Base-by-base conservation (phyloP, 2,329 filamentous ascomycete genomes). In the Pseudogymnoascus sp. region DNA sequence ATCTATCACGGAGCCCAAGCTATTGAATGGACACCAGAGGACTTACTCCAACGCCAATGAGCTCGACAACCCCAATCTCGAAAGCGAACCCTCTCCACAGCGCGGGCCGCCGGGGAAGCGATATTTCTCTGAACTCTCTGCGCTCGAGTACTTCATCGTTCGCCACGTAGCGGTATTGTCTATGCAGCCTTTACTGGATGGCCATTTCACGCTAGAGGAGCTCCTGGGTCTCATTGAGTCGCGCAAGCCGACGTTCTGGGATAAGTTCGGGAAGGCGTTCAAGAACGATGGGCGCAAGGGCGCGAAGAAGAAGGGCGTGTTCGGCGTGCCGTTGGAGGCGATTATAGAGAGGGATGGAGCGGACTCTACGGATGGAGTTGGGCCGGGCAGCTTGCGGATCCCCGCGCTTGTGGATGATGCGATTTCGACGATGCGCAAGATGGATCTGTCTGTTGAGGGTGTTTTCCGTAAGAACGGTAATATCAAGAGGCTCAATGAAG, bases 381-480 rank as follows among this genome's bases (percentile, higher is more conserved):
- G 95, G 0, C 93, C 95, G 10, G 93, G 93, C 16, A 89, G 91
- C 13, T 81, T 99, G 63, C 89, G 91, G 62, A 91, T 99, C 44
- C 95, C 95, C 2, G 90, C 91, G n/a, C 81, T 99, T 61, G 84
- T 99, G n/a, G 93, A 97, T 71, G 93, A 97, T 73, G 87, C 93
- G 59, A 88, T 99, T 38, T 89, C 90, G 3, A 92, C 93, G 11
- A 96, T 99, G 91, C 87, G 93, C 70, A 95, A 93, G 76, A 97
- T 99, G 91, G 95, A 99, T 75, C 92, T 99, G 79, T 97, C 93
- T 1, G 91, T 99, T 1, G 95, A 99, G 76, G 95, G 95, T 70
- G 93, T 99, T 21, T 99, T 99, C 84, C 87, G 95, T 70, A 99
- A 99, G 82, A 99, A 97, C 71, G 95, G 95, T 70, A 99, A 97